Conservation (phyloP, 106 monocot genomes). For the Chionographis japonica region DNA sequence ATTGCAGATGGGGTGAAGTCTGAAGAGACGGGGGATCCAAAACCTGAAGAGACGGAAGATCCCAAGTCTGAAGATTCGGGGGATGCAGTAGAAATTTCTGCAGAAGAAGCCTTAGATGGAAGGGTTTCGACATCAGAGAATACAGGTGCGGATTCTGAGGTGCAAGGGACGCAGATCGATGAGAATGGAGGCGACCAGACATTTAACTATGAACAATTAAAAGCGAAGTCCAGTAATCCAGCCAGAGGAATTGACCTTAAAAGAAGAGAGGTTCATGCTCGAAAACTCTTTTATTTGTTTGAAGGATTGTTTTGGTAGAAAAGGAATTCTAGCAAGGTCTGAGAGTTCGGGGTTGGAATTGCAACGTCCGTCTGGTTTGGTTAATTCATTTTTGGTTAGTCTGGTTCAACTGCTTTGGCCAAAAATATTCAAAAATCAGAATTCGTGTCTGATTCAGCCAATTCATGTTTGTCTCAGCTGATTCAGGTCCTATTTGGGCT, state of each 20-base stretch:
- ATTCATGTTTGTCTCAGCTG: too few species aligned
- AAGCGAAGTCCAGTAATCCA: slow-evolving; percentile 69
- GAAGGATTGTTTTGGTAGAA: too few species aligned
- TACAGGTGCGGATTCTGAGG: slow-evolving; percentile 30
- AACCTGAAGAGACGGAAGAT: slow-evolving; percentile 5
- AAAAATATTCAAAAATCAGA: too few species aligned
- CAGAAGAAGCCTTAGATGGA: slow-evolving; percentile 17
- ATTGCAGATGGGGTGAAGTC: slow-evolving; percentile 13
- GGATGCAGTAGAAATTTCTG: slow-evolving; percentile 22
- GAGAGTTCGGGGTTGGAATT: too few species aligned
- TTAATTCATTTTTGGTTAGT: too few species aligned
- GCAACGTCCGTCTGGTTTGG: too few species aligned
- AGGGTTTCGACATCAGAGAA: slow-evolving; percentile 25
- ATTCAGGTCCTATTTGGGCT: too few species aligned
- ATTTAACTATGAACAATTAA: slow-evolving; percentile 78
- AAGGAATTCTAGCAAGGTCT: too few species aligned
- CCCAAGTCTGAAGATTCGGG: slow-evolving; percentile 12
- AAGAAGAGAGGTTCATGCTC: slow-evolving; percentile 65
- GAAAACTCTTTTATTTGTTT: background rate
- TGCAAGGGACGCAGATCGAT: slow-evolving; percentile 17
- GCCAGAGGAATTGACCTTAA: slow-evolving; percentile 77
- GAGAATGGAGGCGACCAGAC: slow-evolving; percentile 38
- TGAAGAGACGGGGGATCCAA: slow-evolving; percentile 12
- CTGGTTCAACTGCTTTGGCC: too few species aligned
- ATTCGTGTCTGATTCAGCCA: too few species aligned